phyloP scores from a whole-genome alignment of 176 grass and related monocot species.

The Elaeis guineensis region DNA sequence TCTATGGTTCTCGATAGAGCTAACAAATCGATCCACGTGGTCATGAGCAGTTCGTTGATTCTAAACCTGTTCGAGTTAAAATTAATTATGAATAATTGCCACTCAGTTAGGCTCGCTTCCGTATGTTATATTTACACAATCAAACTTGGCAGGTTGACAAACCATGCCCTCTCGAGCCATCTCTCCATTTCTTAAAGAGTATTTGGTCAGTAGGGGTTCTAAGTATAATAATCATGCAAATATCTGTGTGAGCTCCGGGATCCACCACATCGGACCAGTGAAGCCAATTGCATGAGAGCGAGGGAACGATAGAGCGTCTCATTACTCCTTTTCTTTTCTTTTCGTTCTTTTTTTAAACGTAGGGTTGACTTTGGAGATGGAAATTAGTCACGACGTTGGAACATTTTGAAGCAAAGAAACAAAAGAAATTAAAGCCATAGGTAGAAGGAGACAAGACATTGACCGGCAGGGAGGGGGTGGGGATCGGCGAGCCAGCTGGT shows the following conservation, averaged over 20 bases:
- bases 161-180: background rate
- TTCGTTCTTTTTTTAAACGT: constrained; percentile 3
- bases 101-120: no score
- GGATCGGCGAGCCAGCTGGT: background rate
- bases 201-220: constrained; percentile 1
- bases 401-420: constrained; percentile 8
- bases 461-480: constrained; percentile 32
- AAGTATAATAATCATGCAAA: no score
- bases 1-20: no score
- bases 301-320: constrained; percentile 14
- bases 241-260: constrained; percentile 12
- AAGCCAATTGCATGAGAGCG: constrained; percentile 25
- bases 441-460: constrained; percentile 58
- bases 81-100: no score
- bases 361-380: constrained; percentile 40
- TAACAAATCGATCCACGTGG: no score
- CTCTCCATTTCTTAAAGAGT: constrained; percentile 8
- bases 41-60: no score
- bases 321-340: constrained; percentile 20
- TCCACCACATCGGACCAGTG: constrained; percentile 25
- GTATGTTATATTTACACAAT: no score
- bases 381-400: background rate
- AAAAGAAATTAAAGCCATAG: constrained; percentile 34
- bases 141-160: no score
- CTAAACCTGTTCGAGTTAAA: no score